Evolutionary conservation across 2,329 filamentous ascomycete genomes (phyloP).

Genomic region (Penicillium sp.): DNA sequence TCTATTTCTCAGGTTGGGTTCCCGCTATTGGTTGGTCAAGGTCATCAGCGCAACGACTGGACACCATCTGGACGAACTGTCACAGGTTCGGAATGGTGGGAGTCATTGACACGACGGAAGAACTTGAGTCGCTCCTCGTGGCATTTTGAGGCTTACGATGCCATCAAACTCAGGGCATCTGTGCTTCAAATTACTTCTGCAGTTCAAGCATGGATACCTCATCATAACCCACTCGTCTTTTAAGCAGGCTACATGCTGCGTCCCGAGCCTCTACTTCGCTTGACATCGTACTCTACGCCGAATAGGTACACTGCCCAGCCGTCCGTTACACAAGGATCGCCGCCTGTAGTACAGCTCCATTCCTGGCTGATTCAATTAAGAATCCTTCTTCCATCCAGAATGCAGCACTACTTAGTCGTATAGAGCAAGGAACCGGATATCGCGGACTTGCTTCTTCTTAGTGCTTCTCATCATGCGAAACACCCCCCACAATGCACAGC

Average conservation of each 20-base stretch:
- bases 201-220: no score
- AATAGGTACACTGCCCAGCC: background rate
- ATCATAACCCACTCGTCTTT: background rate
- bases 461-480: background rate
- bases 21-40: slow-evolving; percentile 12
- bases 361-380: background rate
- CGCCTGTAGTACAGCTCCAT: background rate
- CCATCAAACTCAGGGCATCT: background rate
- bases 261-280: background rate
- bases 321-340: background rate
- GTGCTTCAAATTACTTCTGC: background rate
- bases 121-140: background rate
- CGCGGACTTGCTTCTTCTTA: background rate
- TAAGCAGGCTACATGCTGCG: background rate
- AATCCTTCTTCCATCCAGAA: background rate
- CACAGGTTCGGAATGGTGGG: slow-evolving; percentile 6
- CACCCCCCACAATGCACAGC: background rate
- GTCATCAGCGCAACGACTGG: slow-evolving; percentile 13
- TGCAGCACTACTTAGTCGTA: background rate
- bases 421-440: background rate
- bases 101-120: no score
- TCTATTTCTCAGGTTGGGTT: background rate
- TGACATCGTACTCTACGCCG: background rate
- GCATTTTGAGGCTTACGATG: background rate
- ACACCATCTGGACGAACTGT: slow-evolving; percentile 18